Percentiles rank a stretch among this genome's conserved stretches.
Conservation (phyloP, 108 stramenopile genomes). For the Cyclotella cryptica region DNA sequence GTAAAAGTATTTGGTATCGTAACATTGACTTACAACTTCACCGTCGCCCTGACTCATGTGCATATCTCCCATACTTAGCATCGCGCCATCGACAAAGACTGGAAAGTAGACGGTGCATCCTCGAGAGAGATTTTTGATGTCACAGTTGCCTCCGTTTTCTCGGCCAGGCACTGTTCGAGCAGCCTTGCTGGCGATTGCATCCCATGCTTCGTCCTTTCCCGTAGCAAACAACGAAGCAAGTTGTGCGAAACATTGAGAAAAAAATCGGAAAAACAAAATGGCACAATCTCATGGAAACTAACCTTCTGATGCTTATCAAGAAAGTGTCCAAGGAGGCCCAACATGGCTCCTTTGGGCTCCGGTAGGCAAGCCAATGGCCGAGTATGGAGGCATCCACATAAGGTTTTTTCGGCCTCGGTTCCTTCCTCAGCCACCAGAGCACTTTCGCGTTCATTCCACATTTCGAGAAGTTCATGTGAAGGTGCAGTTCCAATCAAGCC, state of each 20-base stretch:
- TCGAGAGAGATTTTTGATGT: conserved; percentile 70
- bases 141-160: conserved; percentile 79
- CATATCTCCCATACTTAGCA: conserved; percentile 77
- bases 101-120: conserved; percentile 80
- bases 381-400: conserved; percentile 63
- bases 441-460: conserved; percentile 76
- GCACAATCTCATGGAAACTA: not conserved
- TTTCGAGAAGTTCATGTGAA: conserved; percentile 58
- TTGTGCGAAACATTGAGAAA: too few relatives aligned
- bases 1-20: not conserved
- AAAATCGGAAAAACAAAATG: not conserved
- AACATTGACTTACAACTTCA: conserved; percentile 47
- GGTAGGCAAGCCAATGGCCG: conserved; percentile 76
- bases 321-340: conserved; percentile 68
- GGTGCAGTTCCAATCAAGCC: conserved; percentile 77
- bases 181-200: conserved; percentile 55
- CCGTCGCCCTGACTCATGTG: conserved; percentile 79
- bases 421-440: conserved; percentile 64
- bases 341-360: conserved; percentile 71
- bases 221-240: not conserved
- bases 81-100: conserved; percentile 71
- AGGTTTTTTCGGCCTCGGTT: conserved; percentile 62
- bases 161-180: conserved; percentile 63
- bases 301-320: conserved; percentile 45
- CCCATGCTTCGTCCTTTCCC: conserved; percentile 54